Conservation (phyloP, 2,329 filamentous ascomycete species). For the Beauveria varroae region DNA sequence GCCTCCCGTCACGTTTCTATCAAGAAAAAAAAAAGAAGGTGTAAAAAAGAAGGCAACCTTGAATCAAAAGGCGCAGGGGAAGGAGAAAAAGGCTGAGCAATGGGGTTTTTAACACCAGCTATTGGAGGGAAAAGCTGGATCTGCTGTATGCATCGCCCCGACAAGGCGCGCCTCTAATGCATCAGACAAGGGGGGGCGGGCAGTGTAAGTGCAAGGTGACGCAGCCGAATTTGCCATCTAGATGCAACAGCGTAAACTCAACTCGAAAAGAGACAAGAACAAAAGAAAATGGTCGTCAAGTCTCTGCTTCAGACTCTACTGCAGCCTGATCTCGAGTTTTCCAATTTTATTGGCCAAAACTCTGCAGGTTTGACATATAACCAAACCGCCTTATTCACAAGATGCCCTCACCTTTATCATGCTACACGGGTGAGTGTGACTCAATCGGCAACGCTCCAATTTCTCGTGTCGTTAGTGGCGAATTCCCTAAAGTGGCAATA, state of each 20-base stretch:
- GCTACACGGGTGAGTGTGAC: background rate
- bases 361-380: background rate
- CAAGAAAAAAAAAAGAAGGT: background rate
- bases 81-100: no score
- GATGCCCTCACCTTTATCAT: background rate
- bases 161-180: background rate
- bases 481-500: background rate
- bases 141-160: background rate
- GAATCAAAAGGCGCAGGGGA: background rate
- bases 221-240: background rate
- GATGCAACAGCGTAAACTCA: no score
- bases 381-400: background rate
- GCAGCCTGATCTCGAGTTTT: no score
- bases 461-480: background rate
- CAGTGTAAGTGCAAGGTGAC: background rate
- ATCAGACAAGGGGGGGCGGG: no score
- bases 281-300: background rate
- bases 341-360: no score
- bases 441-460: background rate
- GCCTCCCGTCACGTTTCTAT: no score
- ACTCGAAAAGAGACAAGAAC: background rate
- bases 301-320: no score
- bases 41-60: background rate
- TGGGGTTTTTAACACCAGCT: no score
- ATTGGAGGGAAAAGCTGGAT: background rate